phyloP scores from a whole-genome alignment of 768 basidiomycete genomes.

The Glaciozyma antarctica region DNA sequence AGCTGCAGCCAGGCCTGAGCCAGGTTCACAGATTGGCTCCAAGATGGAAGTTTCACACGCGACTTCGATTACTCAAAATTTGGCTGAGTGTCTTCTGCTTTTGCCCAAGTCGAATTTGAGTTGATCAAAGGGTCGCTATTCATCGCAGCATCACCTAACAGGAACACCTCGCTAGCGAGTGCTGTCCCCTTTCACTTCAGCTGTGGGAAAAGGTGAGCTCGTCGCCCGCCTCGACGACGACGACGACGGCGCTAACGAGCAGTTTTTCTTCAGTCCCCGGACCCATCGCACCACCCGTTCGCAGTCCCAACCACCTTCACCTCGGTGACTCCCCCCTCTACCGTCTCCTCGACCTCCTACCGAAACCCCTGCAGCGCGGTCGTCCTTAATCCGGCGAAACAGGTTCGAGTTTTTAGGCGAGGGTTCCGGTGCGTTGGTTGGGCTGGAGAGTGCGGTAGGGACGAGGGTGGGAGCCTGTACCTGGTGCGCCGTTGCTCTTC shows the following conservation, averaged over 20 bases:
- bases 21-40: too few relatives aligned
- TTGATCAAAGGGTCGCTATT: too few relatives aligned
- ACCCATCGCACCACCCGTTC: background rate
- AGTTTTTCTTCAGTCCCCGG: background rate
- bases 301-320: background rate
- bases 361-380: background rate
- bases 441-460: background rate
- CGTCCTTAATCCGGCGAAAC: conserved; percentile 1
- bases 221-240: background rate
- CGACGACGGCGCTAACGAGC: background rate
- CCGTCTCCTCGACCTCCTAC: background rate
- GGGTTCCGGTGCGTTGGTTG: background rate
- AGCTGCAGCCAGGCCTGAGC: too few relatives aligned
- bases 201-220: too few relatives aligned
- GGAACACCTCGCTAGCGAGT: too few relatives aligned
- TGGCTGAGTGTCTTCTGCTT: too few relatives aligned
- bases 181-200: too few relatives aligned
- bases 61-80: too few relatives aligned
- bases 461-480: background rate
- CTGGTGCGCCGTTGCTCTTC: background rate
- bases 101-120: too few relatives aligned
- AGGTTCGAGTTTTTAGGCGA: background rate
- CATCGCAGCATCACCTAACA: too few relatives aligned
- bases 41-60: too few relatives aligned
- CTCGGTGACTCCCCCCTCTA: background rate